These are phyloP conservation scores for Arthonia radiata DNA, from an alignment of 495 filamentous ascomycete genomes.

Conservation along the genomic window DNA sequence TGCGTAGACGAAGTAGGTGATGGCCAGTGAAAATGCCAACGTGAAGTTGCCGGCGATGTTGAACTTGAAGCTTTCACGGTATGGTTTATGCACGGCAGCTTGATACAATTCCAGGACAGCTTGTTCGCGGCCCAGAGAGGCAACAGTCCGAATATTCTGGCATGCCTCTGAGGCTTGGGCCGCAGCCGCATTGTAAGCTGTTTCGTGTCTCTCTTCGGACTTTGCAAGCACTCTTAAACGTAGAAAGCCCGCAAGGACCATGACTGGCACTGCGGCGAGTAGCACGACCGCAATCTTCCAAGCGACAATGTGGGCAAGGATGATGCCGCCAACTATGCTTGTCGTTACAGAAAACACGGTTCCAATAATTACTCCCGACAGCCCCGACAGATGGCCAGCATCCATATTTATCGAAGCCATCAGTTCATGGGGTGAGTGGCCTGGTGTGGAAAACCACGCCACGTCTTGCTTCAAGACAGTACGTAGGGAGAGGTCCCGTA, in stretches of 20 bases:
- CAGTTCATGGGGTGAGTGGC: constrained; percentile 23
- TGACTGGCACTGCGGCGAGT: constrained; percentile 26
- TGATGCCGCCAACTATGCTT: constrained; percentile 24
- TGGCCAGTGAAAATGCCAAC: constrained; percentile 31
- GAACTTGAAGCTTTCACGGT: constrained; percentile 23
- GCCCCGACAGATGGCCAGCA: constrained; percentile 32
- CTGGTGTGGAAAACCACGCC: constrained; percentile 28
- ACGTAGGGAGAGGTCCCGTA: constrained; percentile 32
- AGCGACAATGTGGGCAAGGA: constrained; percentile 29
- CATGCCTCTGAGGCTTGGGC: constrained; percentile 33
- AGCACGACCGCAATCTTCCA: constrained; percentile 38
- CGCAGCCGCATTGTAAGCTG: constrained; percentile 27
- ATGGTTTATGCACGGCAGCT: constrained; percentile 23
- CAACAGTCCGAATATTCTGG: constrained; percentile 29
- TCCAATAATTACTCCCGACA: constrained; percentile 29
- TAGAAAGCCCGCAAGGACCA: constrained; percentile 30
- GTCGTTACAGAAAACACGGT: constrained; percentile 23
- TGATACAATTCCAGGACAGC: constrained; percentile 22
- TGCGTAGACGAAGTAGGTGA: constrained; percentile 34
- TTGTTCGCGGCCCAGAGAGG: constrained; percentile 26
- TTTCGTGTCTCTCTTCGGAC: constrained; percentile 34
- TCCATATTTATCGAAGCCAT: constrained; percentile 27
- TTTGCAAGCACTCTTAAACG: constrained; percentile 23
- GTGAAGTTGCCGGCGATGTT: constrained; percentile 23
- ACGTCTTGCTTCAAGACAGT: constrained; percentile 30